Conservation (phyloP, 78 protist genomes). For the Dictyostelium purpureum region DNA sequence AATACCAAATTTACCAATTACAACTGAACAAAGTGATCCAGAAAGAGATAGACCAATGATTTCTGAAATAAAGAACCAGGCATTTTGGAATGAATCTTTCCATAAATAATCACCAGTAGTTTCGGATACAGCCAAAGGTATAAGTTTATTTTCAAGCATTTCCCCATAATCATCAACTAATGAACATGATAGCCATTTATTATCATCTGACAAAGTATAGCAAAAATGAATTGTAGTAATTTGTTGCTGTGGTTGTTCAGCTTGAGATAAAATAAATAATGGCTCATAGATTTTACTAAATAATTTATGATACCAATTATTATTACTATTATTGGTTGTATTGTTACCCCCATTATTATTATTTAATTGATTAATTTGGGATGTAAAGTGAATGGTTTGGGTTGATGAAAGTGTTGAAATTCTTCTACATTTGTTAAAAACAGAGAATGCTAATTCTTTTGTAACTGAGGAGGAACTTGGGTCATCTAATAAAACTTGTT, state of each 20-base stretch:
- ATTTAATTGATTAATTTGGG: background rate
- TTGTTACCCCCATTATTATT: background rate
- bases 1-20: slow-evolving; percentile 60
- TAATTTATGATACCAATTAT: slow-evolving; percentile 32
- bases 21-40: background rate
- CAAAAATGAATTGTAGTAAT: slow-evolving; percentile 21
- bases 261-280: slow-evolving; percentile 30
- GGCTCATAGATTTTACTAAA: slow-evolving; percentile 65
- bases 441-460: slow-evolving; percentile 43
- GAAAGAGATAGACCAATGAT: background rate
- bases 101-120: background rate
- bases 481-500: slow-evolving; percentile 49
- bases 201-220: slow-evolving; percentile 36
- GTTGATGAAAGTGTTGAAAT: slow-evolving; percentile 48
- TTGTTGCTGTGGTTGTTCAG: background rate
- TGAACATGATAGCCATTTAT: slow-evolving; percentile 44
- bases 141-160: slow-evolving; percentile 31
- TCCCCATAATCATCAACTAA: slow-evolving; percentile 65
- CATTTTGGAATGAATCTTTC: slow-evolving; percentile 38
- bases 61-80: slow-evolving; percentile 36
- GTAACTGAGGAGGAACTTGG: background rate
- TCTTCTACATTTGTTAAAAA: slow-evolving; percentile 65
- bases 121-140: slow-evolving; percentile 3
- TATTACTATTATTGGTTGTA: background rate
- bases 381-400: background rate